phyloP scores from a whole-genome alignment of 1,284 basidiomycete species.

The Irpex sp. region DNA sequence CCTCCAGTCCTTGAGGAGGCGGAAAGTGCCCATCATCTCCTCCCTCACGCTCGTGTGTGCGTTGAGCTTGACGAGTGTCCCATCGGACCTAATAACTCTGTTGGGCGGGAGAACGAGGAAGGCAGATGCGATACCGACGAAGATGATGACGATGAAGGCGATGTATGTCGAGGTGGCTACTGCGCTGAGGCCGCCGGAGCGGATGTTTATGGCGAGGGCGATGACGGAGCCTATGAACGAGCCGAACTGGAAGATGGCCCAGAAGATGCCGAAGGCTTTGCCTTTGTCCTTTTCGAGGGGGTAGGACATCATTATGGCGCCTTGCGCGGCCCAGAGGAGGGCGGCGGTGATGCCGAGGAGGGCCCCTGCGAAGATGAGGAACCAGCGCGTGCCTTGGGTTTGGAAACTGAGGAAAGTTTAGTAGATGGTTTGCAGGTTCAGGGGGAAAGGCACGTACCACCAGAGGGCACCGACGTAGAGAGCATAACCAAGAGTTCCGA shows the following conservation, averaged over 20 bases:
- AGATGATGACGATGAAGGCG: constrained; percentile 39
- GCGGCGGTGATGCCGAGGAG: constrained; percentile 56
- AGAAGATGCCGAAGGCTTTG: constrained; percentile 43
- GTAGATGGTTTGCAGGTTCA: not conserved
- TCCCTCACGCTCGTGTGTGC: constrained; percentile 31
- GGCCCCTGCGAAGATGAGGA: constrained; percentile 52
- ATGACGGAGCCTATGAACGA: constrained; percentile 49
- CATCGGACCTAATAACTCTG: constrained; percentile 36
- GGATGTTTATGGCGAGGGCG: constrained; percentile 42
- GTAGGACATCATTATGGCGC: constrained; percentile 57
- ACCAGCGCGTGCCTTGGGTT: constrained; percentile 35
- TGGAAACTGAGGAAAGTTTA: constrained; percentile 24
- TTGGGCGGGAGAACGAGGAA: constrained; percentile 35
- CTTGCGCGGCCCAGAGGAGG: constrained; percentile 60
- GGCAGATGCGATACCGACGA: constrained; percentile 35
- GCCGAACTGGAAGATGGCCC: constrained; percentile 54
- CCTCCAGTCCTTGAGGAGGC: constrained; percentile 37
- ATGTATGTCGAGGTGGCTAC: constrained; percentile 40
- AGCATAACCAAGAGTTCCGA: constrained; percentile 44
- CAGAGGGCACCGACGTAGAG: constrained; percentile 47
- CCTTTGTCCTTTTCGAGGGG: constrained; percentile 54
- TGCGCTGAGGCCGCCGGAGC: constrained; percentile 25
- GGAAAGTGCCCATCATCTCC: constrained; percentile 30
- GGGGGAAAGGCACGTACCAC: constrained; percentile 27
- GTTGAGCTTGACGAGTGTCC: constrained; percentile 35